Evolutionary conservation across 2,329 filamentous ascomycete species (phyloP), one percentile per base, ranked within the genome.

Genomic region (Fusarium verticillioides): DNA sequence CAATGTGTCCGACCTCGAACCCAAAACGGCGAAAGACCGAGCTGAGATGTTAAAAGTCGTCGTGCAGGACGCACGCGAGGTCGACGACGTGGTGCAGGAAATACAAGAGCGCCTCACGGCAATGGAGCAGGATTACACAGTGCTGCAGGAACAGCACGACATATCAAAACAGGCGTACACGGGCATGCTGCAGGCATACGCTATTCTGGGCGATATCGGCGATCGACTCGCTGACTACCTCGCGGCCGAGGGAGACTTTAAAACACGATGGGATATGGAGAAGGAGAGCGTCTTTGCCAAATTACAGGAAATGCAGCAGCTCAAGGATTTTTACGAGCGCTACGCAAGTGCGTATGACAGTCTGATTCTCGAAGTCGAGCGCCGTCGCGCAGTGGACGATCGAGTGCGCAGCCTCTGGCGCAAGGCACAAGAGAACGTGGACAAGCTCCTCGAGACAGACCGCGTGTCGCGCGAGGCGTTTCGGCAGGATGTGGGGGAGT

Each of bases 291-390:
- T 98, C 30, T 86, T 87, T 40, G 86, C 84, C 21, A 93, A 91
- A 75, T 89, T 97, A 44, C 85, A 87, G 15, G 94, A 97, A 78
- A 92, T 98, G 82, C 90, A 92, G 58, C 89, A 90, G 28, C 89
- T 98, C 77, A 88, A 91, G 16, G 86, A 89, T n/a, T 94, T 98
- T 77, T 98, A 98, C 81, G 93, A 96, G 69, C 91, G 92, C 23
- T 99, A 98, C 78, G 87, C 93, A 26, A 88, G 90, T 59, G 94
- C 95, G 0, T 98, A 99, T 79, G 93, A 94, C 75, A 91, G 92
- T 26, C 85, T 99, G 18, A 88, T 98, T 30, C 87, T 97, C 3
- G 96, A 99, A 81, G 92, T 95, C 10, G 92, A 93, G 59, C 87
- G 96, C 30, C 88, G 96, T 15, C 90, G 90, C 67, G 85, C 88